These are phyloP conservation scores for Eremomyces bilateralis DNA, from an alignment of 495 filamentous ascomycete genomes.

Conservation along the genomic window DNA sequence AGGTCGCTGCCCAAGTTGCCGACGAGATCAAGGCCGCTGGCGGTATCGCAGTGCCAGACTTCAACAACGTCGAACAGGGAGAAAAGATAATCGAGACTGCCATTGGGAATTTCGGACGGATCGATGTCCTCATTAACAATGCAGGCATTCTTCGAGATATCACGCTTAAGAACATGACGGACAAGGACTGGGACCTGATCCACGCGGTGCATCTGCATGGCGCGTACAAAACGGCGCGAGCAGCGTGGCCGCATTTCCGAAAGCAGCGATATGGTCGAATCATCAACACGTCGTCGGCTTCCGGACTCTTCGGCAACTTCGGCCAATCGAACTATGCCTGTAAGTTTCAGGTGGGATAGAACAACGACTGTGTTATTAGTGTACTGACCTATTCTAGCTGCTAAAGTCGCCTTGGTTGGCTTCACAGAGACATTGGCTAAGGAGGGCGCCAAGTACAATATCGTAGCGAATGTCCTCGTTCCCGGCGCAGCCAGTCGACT, in stretches of 20 bases:
- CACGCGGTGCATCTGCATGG: slow-evolving; percentile 8
- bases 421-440: slow-evolving; percentile 9
- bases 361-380: background rate
- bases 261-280: slow-evolving; percentile 10
- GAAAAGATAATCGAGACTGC: slow-evolving; percentile 10
- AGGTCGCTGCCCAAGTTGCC: slow-evolving; percentile 7
- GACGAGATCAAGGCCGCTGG: slow-evolving; percentile 8
- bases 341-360: background rate
- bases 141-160: slow-evolving; percentile 9
- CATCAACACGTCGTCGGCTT: slow-evolving; percentile 6
- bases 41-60: slow-evolving; percentile 8
- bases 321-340: slow-evolving; percentile 8
- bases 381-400: background rate
- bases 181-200: slow-evolving; percentile 10
- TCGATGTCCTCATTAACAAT: slow-evolving; percentile 12
- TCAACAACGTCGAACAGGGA: slow-evolving; percentile 8
- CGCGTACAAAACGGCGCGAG: slow-evolving; percentile 6
- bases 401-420: slow-evolving; percentile 7
- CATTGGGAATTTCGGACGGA: slow-evolving; percentile 6
- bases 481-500: slow-evolving; percentile 5
- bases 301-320: slow-evolving; percentile 9
- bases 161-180: slow-evolving; percentile 10
- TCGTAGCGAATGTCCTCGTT: slow-evolving; percentile 6
- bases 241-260: slow-evolving; percentile 10
- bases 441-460: slow-evolving; percentile 9